Percentiles rank a stretch among this genome's conserved stretches.
These are phyloP conservation scores for Trichoderma sp. DNA, from an alignment of 2,329 filamentous ascomycete genomes.

Conservation along the genomic window DNA sequence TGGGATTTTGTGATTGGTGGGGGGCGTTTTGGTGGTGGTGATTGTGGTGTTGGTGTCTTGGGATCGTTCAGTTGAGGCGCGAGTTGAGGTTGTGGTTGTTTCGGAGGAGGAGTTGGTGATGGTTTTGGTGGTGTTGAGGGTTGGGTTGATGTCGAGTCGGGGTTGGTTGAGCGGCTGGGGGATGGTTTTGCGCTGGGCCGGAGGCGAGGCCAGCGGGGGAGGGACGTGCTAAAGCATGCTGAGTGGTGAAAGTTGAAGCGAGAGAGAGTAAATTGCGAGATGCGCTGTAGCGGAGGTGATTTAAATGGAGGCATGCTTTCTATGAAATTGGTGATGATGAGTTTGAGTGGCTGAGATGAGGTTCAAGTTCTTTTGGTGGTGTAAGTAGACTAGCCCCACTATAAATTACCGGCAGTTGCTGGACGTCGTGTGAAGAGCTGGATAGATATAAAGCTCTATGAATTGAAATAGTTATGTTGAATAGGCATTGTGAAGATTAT, in stretches of 20 bases:
- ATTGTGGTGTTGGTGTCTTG: background rate
- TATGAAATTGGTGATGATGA: background rate
- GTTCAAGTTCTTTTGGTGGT: background rate
- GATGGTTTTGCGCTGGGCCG: background rate
- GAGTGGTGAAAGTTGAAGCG: background rate
- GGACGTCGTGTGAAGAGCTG: too few species aligned
- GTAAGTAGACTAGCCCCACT: slow-evolving; percentile 1
- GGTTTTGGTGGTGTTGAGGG: background rate
- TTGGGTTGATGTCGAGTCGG: background rate
- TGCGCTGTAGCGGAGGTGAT: background rate
- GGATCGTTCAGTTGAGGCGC: too few species aligned
- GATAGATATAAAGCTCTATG: background rate
- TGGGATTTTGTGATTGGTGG: slow-evolving; percentile 25
- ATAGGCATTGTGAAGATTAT: too few species aligned
- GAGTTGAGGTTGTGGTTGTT: background rate
- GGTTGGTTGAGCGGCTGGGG: background rate
- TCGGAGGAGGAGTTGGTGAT: background rate
- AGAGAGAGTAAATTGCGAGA: background rate
- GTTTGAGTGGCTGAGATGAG: background rate
- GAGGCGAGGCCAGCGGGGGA: slow-evolving; percentile 20
- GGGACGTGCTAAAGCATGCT: slow-evolving; percentile 1
- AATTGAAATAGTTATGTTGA: background rate
- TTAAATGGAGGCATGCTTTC: slow-evolving; percentile 1
- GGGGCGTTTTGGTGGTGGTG: slow-evolving; percentile 13
- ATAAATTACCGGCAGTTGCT: background rate